Evolutionary conservation across 495 filamentous ascomycete genomes (phyloP).

Genomic region (Trichoderma asperelloides): DNA sequence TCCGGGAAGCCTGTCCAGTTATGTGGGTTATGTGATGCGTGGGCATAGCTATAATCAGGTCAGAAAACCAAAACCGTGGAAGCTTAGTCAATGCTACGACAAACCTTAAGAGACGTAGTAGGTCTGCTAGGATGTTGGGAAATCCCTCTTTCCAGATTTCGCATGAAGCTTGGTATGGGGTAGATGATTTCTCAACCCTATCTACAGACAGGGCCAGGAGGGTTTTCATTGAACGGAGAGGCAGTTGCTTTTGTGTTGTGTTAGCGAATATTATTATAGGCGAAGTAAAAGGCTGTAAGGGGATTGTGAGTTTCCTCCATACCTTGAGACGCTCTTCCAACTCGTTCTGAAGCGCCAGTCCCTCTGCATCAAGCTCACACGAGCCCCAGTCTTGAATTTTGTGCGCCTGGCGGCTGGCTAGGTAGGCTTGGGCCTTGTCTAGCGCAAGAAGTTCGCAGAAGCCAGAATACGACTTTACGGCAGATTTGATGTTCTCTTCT

Average conservation of each 20-base stretch:
- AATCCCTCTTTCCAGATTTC: conserved; percentile 76
- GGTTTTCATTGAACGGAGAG: conserved; percentile 77
- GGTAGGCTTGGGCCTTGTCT: conserved; percentile 69
- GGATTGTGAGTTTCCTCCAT: conserved; percentile 11
- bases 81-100: conserved; percentile 13
- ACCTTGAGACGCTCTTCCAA: conserved; percentile 68
- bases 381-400: conserved; percentile 75
- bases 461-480: conserved; percentile 64
- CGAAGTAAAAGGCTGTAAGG: neutral
- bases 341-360: conserved; percentile 64
- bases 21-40: conserved; percentile 82
- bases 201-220: conserved; percentile 86
- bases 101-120: conserved; percentile 78
- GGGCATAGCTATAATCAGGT: conserved; percentile 53
- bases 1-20: conserved; percentile 75
- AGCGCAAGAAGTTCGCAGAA: conserved; percentile 77
- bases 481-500: conserved; percentile 52
- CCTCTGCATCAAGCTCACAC: conserved; percentile 66
- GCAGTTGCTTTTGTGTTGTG: conserved; percentile 46
- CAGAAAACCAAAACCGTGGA: conserved; percentile 10
- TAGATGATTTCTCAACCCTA: conserved; percentile 61
- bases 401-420: conserved; percentile 62
- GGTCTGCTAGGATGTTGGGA: conserved; percentile 71
- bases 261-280: neutral
- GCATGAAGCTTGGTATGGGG: conserved; percentile 60